Percentiles rank a stretch among this genome's conserved stretches.
phyloP scores from a whole-genome alignment of 768 basidiomycete species.

The Rhodotorula paludigena region DNA sequence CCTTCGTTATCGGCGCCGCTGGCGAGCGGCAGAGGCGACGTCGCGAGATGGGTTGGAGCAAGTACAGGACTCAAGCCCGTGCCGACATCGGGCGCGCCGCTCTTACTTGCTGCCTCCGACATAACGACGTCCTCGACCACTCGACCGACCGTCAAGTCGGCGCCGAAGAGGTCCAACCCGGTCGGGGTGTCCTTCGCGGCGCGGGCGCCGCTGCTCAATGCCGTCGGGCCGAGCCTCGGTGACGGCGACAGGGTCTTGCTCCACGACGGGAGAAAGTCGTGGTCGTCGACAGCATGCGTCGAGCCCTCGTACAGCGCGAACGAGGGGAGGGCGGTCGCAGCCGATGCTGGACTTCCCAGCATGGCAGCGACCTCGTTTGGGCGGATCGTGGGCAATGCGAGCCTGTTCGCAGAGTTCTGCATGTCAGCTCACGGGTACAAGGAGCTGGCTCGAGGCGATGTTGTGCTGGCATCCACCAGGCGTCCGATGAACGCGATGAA shows the following conservation, averaged over 20 bases:
- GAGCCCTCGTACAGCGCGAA: not conserved
- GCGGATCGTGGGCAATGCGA: not conserved
- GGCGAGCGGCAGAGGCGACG: not conserved
- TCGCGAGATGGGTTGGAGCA: not conserved
- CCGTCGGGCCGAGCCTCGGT: not conserved
- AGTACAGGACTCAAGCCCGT: conserved; percentile 11
- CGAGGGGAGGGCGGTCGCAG: conserved; percentile 5
- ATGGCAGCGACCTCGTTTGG: conserved; percentile 1
- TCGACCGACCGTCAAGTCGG: not conserved
- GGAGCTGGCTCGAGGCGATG: too few relatives aligned
- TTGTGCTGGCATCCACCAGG: too few relatives aligned
- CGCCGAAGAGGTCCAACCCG: not conserved
- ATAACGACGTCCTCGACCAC: not conserved
- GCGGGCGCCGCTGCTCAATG: not conserved
- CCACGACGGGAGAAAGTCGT: conserved; percentile 24
- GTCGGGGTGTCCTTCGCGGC: not conserved
- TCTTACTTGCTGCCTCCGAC: not conserved
- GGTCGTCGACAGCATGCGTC: not conserved
- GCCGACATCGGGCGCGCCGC: not conserved
- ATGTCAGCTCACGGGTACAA: too few relatives aligned
- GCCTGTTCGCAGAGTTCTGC: too few relatives aligned
- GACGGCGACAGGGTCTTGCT: conserved; percentile 3
- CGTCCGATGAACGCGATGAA: too few relatives aligned
- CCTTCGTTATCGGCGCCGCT: too few relatives aligned
- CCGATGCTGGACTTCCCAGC: not conserved